A percentile compares a stretch with the other conserved stretches of the same genome.
phyloP scores from a whole-genome alignment of 75 land plant genomes.

The Selaginella moellendorffii region DNA sequence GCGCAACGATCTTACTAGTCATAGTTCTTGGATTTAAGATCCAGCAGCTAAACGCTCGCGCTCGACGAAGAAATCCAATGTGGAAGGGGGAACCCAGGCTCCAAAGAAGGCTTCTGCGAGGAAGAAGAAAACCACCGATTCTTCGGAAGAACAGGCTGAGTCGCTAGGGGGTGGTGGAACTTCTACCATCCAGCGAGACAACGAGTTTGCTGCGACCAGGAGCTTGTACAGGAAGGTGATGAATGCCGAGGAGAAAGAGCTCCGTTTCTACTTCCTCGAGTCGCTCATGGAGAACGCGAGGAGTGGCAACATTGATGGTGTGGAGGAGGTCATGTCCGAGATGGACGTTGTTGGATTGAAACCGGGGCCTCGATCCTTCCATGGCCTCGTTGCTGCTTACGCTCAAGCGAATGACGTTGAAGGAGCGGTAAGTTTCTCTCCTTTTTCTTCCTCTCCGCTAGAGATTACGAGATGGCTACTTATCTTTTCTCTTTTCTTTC shows the following conservation, averaged over 20 bases:
- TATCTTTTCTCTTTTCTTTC: too few species aligned
- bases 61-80: too few species aligned
- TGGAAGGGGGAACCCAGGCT: too few species aligned
- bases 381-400: slow-evolving; percentile 74
- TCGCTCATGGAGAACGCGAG: slow-evolving; percentile 71
- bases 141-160: too few species aligned
- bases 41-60: too few species aligned
- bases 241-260: slow-evolving; percentile 32
- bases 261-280: slow-evolving; percentile 73
- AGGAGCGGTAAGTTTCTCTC: slow-evolving; percentile 50
- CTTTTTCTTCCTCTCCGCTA: background rate
- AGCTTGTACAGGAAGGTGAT: background rate
- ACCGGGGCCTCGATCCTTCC: slow-evolving; percentile 81
- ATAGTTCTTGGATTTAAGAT: too few species aligned
- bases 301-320: slow-evolving; percentile 36
- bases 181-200: too few species aligned
- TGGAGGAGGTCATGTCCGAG: slow-evolving; percentile 50
- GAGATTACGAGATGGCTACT: too few species aligned
- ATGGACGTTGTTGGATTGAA: slow-evolving; percentile 74
- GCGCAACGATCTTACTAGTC: too few species aligned
- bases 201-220: background rate
- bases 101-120: too few species aligned
- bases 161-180: too few species aligned
- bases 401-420: slow-evolving; percentile 40
- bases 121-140: too few species aligned